Percentiles rank a stretch among this genome's conserved stretches.
Evolutionary conservation across 352 stramenopile genomes (phyloP).

Genomic region (Pilasporangium apinafurcum): DNA sequence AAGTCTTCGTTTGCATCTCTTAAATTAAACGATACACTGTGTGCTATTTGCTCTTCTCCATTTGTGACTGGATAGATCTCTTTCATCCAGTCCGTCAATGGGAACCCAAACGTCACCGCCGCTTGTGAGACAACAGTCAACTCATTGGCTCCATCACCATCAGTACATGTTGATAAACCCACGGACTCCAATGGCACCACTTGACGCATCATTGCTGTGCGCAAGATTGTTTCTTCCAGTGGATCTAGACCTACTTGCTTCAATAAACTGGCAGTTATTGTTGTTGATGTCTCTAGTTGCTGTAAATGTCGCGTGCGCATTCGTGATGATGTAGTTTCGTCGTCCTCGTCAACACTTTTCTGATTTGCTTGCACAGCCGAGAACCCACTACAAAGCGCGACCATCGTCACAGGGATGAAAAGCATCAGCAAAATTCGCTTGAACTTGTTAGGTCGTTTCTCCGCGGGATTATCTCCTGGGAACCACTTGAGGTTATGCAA

Average conservation of each 20-base stretch:
- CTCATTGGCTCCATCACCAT: no score
- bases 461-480: slow-evolving; percentile 30
- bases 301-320: slow-evolving; percentile 20
- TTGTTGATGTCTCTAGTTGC: neutral
- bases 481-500: slow-evolving; percentile 59
- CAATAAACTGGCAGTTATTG: neutral
- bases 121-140: neutral
- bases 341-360: slow-evolving; percentile 17
- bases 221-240: slow-evolving; percentile 9
- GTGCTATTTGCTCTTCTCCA: no score
- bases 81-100: neutral
- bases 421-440: slow-evolving; percentile 55
- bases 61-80: neutral
- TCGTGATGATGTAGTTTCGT: slow-evolving; percentile 1
- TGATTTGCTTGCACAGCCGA: slow-evolving; percentile 55
- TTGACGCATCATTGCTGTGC: neutral
- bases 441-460: slow-evolving; percentile 37
- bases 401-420: slow-evolving; percentile 48
- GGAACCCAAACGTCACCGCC: neutral
- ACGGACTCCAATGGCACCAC: neutral
- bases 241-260: neutral
- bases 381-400: slow-evolving; percentile 42
- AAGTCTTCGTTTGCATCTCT: no score
- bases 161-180: neutral
- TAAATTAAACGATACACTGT: no score